Evolutionary conservation across 2,329 filamentous ascomycete genomes (phyloP).

Genomic region (Hymenoscyphus occultus): DNA sequence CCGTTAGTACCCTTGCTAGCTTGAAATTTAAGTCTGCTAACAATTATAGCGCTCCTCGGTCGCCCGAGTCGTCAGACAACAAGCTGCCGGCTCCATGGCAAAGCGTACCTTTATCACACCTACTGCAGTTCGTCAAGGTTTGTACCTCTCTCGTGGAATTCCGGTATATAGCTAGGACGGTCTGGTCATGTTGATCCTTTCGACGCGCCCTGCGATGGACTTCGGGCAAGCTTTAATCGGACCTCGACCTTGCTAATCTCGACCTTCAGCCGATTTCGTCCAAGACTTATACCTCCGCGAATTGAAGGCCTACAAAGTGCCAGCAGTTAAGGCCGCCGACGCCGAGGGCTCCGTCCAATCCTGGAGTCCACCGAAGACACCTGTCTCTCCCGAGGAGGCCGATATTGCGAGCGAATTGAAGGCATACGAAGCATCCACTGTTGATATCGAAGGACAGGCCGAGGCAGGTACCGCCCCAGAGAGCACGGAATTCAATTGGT

Average conservation of each 20-base stretch:
- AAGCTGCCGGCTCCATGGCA: constrained; percentile 31
- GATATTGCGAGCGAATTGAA: constrained; percentile 89
- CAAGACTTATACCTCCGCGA: constrained; percentile 97
- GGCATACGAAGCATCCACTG: constrained; percentile 89
- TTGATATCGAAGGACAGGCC: constrained; percentile 90
- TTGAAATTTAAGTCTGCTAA: constrained; percentile 24
- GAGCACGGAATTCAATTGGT: constrained; percentile 63
- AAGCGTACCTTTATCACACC: constrained; percentile 38
- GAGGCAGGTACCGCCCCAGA: constrained; percentile 55
- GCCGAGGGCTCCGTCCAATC: constrained; percentile 87
- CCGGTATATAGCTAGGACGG: neutral
- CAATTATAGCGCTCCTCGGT: constrained; percentile 36
- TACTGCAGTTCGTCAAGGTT: constrained; percentile 38
- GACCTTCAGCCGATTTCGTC: constrained; percentile 78
- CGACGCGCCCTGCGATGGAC: neutral
- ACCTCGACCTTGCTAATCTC: constrained; percentile 22
- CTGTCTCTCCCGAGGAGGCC: constrained; percentile 87
- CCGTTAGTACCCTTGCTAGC: constrained; percentile 32
- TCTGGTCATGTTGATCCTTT: neutral
- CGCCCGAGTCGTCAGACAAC: constrained; percentile 36
- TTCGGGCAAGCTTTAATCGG: neutral
- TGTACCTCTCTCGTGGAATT: constrained; percentile 15
- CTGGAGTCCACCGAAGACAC: constrained; percentile 77
- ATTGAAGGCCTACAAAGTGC: constrained; percentile 90
- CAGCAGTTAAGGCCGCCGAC: constrained; percentile 79